Conservation (phyloP, 768 basidiomycete species). For the Cytidiella melzeri region DNA sequence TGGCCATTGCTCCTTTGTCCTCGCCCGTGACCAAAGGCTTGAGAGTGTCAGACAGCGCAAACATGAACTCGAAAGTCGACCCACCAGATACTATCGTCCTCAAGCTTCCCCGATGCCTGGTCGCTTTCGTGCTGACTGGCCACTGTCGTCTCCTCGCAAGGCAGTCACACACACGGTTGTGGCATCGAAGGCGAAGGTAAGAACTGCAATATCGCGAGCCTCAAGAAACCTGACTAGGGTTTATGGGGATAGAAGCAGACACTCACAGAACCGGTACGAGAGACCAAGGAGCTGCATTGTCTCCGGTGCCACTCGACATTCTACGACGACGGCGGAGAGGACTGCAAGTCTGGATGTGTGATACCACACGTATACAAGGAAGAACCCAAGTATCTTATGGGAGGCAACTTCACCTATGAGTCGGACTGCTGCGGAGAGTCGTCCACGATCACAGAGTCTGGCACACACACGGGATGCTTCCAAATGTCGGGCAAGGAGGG, state of each 20-base stretch:
- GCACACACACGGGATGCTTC: not conserved
- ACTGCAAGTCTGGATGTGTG: not conserved
- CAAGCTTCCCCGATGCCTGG: too few relatives aligned
- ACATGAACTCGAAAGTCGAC: too few relatives aligned
- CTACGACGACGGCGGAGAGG: not conserved
- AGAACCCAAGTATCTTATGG: not conserved
- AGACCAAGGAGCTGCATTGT: constrained; percentile 1
- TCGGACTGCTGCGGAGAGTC: constrained; percentile 1
- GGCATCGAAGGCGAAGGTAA: too few relatives aligned
- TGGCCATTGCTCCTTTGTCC: too few relatives aligned
- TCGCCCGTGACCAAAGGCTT: too few relatives aligned
- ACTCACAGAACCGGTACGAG: not conserved
- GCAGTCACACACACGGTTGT: not conserved
- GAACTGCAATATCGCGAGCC: too few relatives aligned
- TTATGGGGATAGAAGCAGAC: too few relatives aligned
- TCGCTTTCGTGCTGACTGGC: not conserved
- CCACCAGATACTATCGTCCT: too few relatives aligned
- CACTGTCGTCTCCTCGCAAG: not conserved
- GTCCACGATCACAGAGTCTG: not conserved
- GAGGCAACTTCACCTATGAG: not conserved
- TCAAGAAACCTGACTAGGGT: too few relatives aligned
- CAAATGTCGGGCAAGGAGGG: not conserved
- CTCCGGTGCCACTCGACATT: not conserved
- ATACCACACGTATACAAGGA: not conserved
- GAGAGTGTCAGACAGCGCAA: too few relatives aligned